phyloP scores from a whole-genome alignment of 1,284 basidiomycete species.

The Caloboletus firmus region DNA sequence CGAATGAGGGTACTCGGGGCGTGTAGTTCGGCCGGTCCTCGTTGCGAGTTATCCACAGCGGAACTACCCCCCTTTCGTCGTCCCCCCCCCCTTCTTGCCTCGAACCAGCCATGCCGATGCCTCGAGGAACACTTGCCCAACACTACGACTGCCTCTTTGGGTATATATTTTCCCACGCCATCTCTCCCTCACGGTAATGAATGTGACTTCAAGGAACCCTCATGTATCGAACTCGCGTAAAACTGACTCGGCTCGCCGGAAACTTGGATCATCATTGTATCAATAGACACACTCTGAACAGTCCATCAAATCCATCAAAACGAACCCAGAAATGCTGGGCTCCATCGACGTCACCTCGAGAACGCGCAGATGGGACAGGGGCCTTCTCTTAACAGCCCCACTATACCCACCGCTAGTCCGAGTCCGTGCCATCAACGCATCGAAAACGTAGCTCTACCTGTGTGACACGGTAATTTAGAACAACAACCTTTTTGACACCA shows the following conservation, averaged over 20 bases:
- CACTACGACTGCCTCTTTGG: conserved; percentile 21
- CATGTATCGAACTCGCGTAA: background rate
- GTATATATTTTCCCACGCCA: conserved; percentile 23
- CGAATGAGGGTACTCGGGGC: conserved; percentile 22
- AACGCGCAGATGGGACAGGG: conserved; percentile 3
- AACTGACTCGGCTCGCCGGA: conserved; percentile 3
- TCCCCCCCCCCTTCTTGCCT: conserved; percentile 4
- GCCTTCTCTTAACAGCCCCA: conserved; percentile 14
- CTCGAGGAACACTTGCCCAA: conserved; percentile 30
- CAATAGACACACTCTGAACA: background rate
- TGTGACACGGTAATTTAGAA: conserved; percentile 25
- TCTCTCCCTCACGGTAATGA: conserved; percentile 27
- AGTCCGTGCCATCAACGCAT: conserved; percentile 8
- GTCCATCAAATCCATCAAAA: too few relatives aligned
- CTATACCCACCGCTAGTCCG: conserved; percentile 32
- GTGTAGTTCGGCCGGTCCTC: conserved; percentile 28
- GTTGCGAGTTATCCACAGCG: conserved; percentile 23
- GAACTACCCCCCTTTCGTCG: conserved; percentile 22
- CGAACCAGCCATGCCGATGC: conserved; percentile 26
- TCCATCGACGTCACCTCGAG: conserved; percentile 12
- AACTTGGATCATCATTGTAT: background rate
- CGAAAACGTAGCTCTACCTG: background rate
- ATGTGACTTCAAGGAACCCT: conserved; percentile 5
- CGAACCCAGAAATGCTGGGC: background rate
- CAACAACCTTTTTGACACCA: conserved; percentile 3